Conservation (phyloP, 225 moss, liverwort and hornwort species). For the Bryum argenteum region DNA sequence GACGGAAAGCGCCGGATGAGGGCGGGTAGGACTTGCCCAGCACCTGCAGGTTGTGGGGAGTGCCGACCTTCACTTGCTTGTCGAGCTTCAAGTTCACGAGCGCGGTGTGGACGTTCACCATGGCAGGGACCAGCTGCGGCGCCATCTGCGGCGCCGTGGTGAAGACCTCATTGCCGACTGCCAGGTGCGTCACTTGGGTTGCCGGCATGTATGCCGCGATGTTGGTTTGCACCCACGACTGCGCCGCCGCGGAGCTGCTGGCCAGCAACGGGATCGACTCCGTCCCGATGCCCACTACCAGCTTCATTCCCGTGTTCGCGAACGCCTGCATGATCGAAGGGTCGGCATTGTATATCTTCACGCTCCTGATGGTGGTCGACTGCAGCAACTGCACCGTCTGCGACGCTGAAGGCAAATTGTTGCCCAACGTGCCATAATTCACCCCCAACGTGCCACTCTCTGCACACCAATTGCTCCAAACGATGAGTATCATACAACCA, state of each 20-base stretch:
- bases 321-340: conserved; percentile 64
- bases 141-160: conserved; percentile 49
- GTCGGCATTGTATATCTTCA: conserved; percentile 75
- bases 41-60: conserved; percentile 66
- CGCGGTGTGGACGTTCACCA: conserved; percentile 77
- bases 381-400: conserved; percentile 66
- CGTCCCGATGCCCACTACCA: conserved; percentile 67
- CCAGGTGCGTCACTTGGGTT: conserved; percentile 50
- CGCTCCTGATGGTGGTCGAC: conserved; percentile 57
- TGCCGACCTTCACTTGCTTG: conserved; percentile 62
- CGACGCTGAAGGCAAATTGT: conserved; percentile 68
- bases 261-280: conserved; percentile 66
- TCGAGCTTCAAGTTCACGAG: conserved; percentile 68
- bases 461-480: conserved; percentile 3
- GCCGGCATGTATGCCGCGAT: conserved; percentile 68
- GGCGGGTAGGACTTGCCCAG: conserved; percentile 68
- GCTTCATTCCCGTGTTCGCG: conserved; percentile 51
- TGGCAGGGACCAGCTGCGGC: conserved; percentile 63
- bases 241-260: conserved; percentile 57
- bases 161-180: conserved; percentile 78
- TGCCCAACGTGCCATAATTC: conserved; percentile 68
- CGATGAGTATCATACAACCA: neutral
- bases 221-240: conserved; percentile 75
- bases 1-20: conserved; percentile 51
- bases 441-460: conserved; percentile 58